These are phyloP conservation scores for Groenewaldozyma sp. DNA, from an alignment of 1,139 yeast species.

Conservation along the genomic window DNA sequence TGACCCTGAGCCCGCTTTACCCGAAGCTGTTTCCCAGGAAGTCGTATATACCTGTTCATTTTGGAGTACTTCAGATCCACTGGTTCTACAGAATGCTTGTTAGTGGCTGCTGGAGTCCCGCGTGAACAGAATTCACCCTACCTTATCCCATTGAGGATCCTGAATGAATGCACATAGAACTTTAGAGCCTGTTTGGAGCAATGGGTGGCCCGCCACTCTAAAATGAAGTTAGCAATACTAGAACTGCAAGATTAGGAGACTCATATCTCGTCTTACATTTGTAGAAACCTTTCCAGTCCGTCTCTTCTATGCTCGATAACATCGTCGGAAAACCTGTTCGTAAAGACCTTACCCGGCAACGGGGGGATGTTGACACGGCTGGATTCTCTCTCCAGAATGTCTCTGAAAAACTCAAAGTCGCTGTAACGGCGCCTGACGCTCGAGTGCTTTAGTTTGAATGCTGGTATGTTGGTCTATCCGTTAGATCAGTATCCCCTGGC, in stretches of 20 bases:
- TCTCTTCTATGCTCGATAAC: slow-evolving; percentile 76
- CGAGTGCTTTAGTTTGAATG: slow-evolving; percentile 59
- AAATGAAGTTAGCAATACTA: neutral
- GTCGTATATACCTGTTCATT: too few species aligned
- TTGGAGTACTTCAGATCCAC: slow-evolving; percentile 19
- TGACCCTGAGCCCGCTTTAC: too few species aligned
- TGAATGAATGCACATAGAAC: slow-evolving; percentile 79
- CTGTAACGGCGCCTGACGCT: slow-evolving; percentile 79
- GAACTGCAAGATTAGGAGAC: too few species aligned
- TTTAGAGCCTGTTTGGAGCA: slow-evolving; percentile 83
- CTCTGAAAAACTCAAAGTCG: slow-evolving; percentile 78
- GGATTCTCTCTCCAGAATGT: slow-evolving; percentile 64
- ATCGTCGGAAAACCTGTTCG: slow-evolving; percentile 70
- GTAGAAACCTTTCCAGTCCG: slow-evolving; percentile 75
- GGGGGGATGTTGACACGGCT: slow-evolving; percentile 76
- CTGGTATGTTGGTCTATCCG: slow-evolving; percentile 53
- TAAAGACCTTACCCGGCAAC: slow-evolving; percentile 75
- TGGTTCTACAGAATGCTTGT: slow-evolving; percentile 25
- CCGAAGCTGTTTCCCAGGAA: too few species aligned
- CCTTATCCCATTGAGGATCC: slow-evolving; percentile 72
- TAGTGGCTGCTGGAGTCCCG: neutral
- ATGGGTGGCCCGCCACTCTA: slow-evolving; percentile 84
- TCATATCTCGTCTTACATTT: slow-evolving; percentile 32
- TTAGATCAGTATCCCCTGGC: too few species aligned
- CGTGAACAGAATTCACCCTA: slow-evolving; percentile 10